phyloP scores from a whole-genome alignment of 805 yeast genomes.

The Helenozyma rhizophorensis region DNA sequence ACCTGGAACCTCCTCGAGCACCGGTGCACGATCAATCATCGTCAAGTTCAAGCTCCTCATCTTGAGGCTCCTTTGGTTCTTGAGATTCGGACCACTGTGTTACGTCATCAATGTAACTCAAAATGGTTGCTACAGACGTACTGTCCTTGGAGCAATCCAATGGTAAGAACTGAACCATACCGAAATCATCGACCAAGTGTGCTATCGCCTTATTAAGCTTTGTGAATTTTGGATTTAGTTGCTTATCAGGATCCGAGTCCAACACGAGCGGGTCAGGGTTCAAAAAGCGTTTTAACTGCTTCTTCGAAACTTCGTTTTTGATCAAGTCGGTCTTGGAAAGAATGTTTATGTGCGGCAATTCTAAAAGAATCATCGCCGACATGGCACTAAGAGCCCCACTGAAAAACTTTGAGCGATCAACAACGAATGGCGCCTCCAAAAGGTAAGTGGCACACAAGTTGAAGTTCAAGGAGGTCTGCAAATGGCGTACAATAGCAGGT shows the following conservation, averaged over 20 bases:
- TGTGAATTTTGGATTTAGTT: slow-evolving; percentile 53
- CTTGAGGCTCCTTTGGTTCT: slow-evolving; percentile 91
- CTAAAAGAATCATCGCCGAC: slow-evolving; percentile 96
- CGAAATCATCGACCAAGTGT: slow-evolving; percentile 90
- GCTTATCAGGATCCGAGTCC: slow-evolving; percentile 16
- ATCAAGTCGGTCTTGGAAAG: slow-evolving; percentile 84
- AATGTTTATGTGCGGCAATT: slow-evolving; percentile 90
- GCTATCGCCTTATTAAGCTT: slow-evolving; percentile 80
- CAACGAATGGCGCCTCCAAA: slow-evolving; percentile 88
- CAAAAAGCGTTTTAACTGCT: slow-evolving; percentile 75
- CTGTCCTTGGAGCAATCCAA: slow-evolving; percentile 67
- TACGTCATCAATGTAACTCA: slow-evolving; percentile 91
- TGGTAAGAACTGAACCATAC: slow-evolving; percentile 97
- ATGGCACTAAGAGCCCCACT: slow-evolving; percentile 95
- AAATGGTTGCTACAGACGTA: slow-evolving; percentile 72
- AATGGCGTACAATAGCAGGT: slow-evolving; percentile 83
- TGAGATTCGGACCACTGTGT: slow-evolving; percentile 97
- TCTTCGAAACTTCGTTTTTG: slow-evolving; percentile 69
- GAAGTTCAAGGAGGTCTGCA: slow-evolving; percentile 75
- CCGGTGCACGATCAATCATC: slow-evolving; percentile 19
- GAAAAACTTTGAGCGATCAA: slow-evolving; percentile 88
- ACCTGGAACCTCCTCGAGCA: not conserved
- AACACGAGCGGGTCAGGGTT: slow-evolving; percentile 88
- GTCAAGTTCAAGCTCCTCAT: slow-evolving; percentile 29
- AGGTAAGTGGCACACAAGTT: slow-evolving; percentile 89